Evolutionary conservation across 2,329 filamentous ascomycete species (phyloP), one percentile per base, ranked within the genome.

Genomic region (Tolypocladium tundrense): DNA sequence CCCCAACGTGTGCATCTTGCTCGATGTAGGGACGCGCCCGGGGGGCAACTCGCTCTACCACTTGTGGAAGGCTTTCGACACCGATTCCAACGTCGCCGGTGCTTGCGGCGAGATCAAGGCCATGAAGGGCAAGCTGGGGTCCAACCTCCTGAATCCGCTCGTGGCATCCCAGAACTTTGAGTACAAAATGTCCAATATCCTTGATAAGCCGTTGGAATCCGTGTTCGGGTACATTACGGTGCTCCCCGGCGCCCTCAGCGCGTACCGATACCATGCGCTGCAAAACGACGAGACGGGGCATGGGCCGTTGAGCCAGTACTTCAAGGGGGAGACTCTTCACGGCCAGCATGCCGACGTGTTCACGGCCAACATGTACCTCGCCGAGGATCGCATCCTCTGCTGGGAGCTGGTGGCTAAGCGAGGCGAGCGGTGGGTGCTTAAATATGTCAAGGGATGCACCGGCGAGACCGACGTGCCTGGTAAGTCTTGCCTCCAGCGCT

Each of bases 181-280:
- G 77, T 99, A 99, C 79, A 99, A 99, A 74, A 97, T 99, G 91
- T 96, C 91, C 45, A 99, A 99, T 67, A 99, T 99, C 67, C 80
- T 99, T 33, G 94, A 99, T 71, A 99, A 99, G 73, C 94, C 94
- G 0, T 78, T 99, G 2, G 94, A 99, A 72, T 96, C 91, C 0
- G 93, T 96, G 0, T 99, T 99, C 71, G 94, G 94, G 2, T 99
- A 97, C 70, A 99, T 99, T 65, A 97, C 93, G 7, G 94, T 99
- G 65, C 77, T 99, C 63, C 95, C 94, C 0, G 95, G 94, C 73
- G 94, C 94, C 0, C 82, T 99, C 56, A 96, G 90, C 69, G 94
- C 94, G 1, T 99, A 99, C 71, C 85, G 95, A 48, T 99, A 96
- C 72, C 90, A 97, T 65, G 94, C 94, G 2, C 76, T 99, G 62